Evolutionary conservation across 169 alveolate genomes (phyloP), one percentile per base, ranked within the genome.

Genomic region (Cryptosporidium andersoni): DNA sequence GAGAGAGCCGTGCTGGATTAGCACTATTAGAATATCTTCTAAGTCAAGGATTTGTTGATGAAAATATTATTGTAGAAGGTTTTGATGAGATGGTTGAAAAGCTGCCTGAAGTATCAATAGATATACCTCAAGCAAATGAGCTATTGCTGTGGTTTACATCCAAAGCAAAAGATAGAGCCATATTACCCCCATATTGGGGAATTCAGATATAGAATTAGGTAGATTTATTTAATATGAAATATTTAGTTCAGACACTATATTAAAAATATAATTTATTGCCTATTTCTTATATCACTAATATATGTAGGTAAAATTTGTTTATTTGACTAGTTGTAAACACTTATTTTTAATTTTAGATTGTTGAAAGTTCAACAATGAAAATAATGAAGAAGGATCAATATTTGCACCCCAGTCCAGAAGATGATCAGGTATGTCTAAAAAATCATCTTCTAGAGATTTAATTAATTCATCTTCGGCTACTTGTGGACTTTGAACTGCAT

Each of bases 41-140:
- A 51, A 58, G 85, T 14, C 85, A 74, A 64, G 85, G 85, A 6
- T 74, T 74, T 42, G 39, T 74, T 42, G 85, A 74, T 45, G 85
- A 74, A 34, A 68, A 74, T 11, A 42, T 55, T 14, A 74, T 74
- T 9, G 47, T 74, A 48, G 85, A 74, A 3, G 85, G 85, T 4
- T 74, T 74, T 16, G 56, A 74, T 11, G 36, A 11, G 25, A 43
- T 16, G 16, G 4, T 43, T 8, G 85, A 74, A 47, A 74, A 16
- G 7, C 11, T 25, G 2, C 62, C 74, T 16, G 67, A 74, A 1
- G n/a, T 45, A 16, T 12, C 12, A 11, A 16, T 42, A 25, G 51
- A 40, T 37, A 60, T 36, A 52, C 49, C 68, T 0, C 67, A 36
- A n/a, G 66, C 67, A 40, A 43, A 74, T 1, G 62, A 45, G 36